A percentile compares a stretch with the other conserved stretches of the same genome.
Evolutionary conservation across 305 asterid species (phyloP).

Genomic region (Solanum hybrid): DNA sequence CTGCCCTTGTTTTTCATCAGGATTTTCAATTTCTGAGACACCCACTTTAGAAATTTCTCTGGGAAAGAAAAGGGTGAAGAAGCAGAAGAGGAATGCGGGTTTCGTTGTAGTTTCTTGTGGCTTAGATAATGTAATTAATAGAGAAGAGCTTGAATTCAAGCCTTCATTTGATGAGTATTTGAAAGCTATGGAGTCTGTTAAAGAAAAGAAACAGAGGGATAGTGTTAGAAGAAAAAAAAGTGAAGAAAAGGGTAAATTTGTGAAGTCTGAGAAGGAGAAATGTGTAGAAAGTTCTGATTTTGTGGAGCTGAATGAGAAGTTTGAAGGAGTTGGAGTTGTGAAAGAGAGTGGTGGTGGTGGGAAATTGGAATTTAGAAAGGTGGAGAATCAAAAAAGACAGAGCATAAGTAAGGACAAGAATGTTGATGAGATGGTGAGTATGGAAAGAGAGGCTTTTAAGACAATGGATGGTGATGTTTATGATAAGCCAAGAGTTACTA

Average conservation of each 20-base stretch:
- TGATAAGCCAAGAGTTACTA: constrained; percentile 55
- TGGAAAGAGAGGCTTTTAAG: constrained; percentile 75
- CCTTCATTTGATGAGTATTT: constrained; percentile 77
- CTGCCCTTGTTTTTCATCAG: constrained; percentile 13
- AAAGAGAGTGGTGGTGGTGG: neutral
- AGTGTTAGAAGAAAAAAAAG: neutral
- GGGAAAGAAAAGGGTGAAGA: constrained; percentile 20
- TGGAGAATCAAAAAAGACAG: constrained; percentile 9
- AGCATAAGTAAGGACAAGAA: neutral
- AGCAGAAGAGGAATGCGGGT: constrained; percentile 10
- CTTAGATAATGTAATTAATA: constrained; percentile 27
- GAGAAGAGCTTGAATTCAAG: constrained; percentile 53
- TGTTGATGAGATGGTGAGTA: constrained; percentile 16
- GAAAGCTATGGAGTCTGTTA: constrained; percentile 79
- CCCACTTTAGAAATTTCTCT: constrained; percentile 22
- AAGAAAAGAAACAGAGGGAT: constrained; percentile 9
- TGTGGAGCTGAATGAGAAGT: neutral
- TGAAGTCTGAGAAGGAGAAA: neutral
- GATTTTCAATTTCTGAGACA: constrained; percentile 20
- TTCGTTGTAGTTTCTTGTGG: constrained; percentile 14
- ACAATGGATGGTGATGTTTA: constrained; percentile 37
- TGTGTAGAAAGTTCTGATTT: neutral
- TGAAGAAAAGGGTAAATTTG: constrained; percentile 7
- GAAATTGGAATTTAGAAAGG: constrained; percentile 14
- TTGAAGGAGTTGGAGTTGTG: neutral